Percentiles rank a stretch among this genome's conserved stretches.
These are phyloP conservation scores for Paratinospora sagittata DNA, from an alignment of 164 flowering plant genomes.

Conservation along the genomic window DNA sequence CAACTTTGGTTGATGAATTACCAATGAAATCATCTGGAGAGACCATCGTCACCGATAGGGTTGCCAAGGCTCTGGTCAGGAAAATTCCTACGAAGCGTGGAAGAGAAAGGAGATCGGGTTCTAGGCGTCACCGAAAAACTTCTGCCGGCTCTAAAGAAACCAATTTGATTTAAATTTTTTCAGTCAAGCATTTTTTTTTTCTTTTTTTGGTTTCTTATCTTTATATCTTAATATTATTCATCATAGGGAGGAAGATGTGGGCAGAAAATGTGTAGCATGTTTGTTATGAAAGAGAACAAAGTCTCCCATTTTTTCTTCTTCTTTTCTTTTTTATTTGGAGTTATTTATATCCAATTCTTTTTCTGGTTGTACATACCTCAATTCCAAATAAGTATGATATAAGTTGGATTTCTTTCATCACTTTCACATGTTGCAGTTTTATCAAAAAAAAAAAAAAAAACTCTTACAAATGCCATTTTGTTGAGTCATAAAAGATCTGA, in stretches of 20 bases:
- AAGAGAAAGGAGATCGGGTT: conserved; percentile 46
- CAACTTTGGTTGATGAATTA: conserved; percentile 6
- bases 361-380: neutral
- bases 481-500: neutral
- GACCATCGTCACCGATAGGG: conserved; percentile 6
- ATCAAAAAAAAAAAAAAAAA: no score
- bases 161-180: conserved; percentile 22
- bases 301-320: conserved; percentile 14
- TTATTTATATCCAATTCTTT: neutral
- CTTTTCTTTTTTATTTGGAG: conserved; percentile 6
- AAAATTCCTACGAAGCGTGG: conserved; percentile 40
- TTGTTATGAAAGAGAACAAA: conserved; percentile 4
- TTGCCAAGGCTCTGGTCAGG: conserved; percentile 27
- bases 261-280: conserved; percentile 5
- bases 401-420: conserved; percentile 7
- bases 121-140: conserved; percentile 66
- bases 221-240: neutral
- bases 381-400: conserved; percentile 16
- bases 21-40: conserved; percentile 2
- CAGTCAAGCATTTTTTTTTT: conserved; percentile 6
- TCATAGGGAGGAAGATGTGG: neutral
- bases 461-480: no score
- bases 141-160: conserved; percentile 33
- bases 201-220: neutral
- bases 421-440: neutral